A percentile compares a stretch with the other conserved stretches of the same genome.
Evolutionary conservation across 176 grass and related monocot species (phyloP).

Genomic region (Puya raimondii): DNA sequence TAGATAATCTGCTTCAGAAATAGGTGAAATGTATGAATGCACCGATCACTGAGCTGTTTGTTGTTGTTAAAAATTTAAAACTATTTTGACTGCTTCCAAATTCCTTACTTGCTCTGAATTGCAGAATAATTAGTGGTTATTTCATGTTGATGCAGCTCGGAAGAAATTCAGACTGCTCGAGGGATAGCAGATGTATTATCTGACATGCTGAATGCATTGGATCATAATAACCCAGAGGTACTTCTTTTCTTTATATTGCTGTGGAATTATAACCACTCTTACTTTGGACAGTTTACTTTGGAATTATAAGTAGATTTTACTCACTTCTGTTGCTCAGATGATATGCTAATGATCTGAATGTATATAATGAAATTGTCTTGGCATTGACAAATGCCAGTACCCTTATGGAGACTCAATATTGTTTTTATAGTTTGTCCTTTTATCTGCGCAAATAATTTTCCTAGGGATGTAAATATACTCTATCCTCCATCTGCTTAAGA

Average conservation of each 20-base stretch:
- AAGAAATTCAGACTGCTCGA: conserved; percentile 87
- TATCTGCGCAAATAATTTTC: neutral
- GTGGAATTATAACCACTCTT: neutral
- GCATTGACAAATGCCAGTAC: neutral
- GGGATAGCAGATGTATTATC: conserved; percentile 85
- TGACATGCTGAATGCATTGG: conserved; percentile 95
- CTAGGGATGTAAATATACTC: too few species aligned
- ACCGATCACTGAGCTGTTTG: neutral
- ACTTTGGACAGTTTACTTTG: neutral
- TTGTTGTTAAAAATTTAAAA: neutral
- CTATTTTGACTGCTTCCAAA: conserved; percentile 4
- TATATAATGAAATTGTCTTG: neutral
- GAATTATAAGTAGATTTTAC: neutral
- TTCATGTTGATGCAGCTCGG: conserved; percentile 35
- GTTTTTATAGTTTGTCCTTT: neutral
- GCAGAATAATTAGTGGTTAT: conserved; percentile 10
- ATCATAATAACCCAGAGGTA: conserved; percentile 82
- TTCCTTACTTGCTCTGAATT: conserved; percentile 7
- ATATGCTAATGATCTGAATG: neutral
- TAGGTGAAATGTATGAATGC: neutral
- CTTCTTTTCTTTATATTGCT: conserved; percentile 17
- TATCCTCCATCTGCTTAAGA: too few species aligned
- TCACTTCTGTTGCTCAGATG: neutral
- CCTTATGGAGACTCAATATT: neutral
- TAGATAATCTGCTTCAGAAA: conserved; percentile 2